Evolutionary conservation across 1,284 basidiomycete species (phyloP).

Genomic region (Rhodotorula sp.): DNA sequence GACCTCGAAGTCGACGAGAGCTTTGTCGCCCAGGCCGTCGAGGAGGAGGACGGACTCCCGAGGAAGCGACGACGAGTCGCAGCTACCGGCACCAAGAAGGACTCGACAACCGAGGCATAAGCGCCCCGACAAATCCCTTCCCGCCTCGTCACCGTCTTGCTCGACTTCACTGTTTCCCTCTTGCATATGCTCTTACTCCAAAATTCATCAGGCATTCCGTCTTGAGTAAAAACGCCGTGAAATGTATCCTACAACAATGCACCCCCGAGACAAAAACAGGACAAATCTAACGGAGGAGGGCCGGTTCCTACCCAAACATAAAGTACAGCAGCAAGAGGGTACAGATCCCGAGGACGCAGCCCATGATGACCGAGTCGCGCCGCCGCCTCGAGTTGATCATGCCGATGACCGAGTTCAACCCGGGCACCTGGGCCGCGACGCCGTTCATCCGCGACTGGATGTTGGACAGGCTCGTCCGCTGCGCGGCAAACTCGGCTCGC

Average conservation of each 20-base stretch:
- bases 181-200: neutral
- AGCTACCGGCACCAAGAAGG: neutral
- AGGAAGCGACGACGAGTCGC: constrained; percentile 34
- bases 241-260: neutral
- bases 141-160: neutral
- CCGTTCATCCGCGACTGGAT: constrained; percentile 80
- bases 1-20: constrained; percentile 31
- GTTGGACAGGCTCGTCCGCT: constrained; percentile 68
- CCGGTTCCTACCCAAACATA: constrained; percentile 50
- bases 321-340: constrained; percentile 76
- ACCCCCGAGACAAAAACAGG: no score
- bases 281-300: neutral
- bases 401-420: constrained; percentile 82
- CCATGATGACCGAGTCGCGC: constrained; percentile 86
- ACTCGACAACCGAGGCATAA: no score
- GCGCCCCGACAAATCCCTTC: no score
- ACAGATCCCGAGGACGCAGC: constrained; percentile 79
- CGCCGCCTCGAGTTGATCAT: constrained; percentile 90
- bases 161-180: neutral
- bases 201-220: neutral
- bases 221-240: neutral
- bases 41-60: constrained; percentile 23
- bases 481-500: constrained; percentile 85
- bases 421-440: constrained; percentile 84
- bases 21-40: constrained; percentile 3